A percentile compares a stretch with the other conserved stretches of the same genome.
Evolutionary conservation across 129 eudicot species (phyloP).

Genomic region (Flaveria ramosissima): DNA sequence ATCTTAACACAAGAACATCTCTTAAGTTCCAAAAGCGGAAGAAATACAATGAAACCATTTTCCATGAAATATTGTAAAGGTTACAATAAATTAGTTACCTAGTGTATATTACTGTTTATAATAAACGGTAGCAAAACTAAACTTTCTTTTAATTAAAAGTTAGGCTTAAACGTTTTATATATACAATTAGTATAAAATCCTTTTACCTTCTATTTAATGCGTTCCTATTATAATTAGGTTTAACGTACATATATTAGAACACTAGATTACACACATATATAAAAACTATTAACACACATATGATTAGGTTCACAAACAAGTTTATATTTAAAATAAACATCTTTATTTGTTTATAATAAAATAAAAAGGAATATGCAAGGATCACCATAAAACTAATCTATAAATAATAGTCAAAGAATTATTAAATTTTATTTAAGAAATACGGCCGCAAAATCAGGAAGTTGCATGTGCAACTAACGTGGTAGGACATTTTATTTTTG

Average conservation of each 20-base stretch:
- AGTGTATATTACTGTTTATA: neutral
- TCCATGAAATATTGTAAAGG: no score
- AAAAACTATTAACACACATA: neutral
- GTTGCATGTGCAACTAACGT: constrained; percentile 52
- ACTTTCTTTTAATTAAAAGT: neutral
- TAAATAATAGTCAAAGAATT: constrained; percentile 14
- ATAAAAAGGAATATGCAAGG: neutral
- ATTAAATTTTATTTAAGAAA: constrained; percentile 14
- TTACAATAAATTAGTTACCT: no score
- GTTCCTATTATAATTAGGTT: neutral
- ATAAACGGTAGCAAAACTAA: neutral
- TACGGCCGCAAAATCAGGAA: constrained; percentile 28
- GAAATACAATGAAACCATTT: neutral
- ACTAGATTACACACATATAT: no score
- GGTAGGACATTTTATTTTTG: constrained; percentile 44
- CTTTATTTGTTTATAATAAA: neutral
- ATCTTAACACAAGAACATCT: neutral
- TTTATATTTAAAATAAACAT: neutral
- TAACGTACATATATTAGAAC: neutral
- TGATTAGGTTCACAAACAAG: neutral
- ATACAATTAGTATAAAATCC: neutral
- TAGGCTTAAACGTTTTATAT: neutral
- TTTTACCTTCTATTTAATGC: neutral
- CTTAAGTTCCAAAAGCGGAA: neutral
- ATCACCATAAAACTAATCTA: constrained; percentile 2